Evolutionary conservation across 2,329 filamentous ascomycete species (phyloP).

Genomic region (Fusarium sp.): DNA sequence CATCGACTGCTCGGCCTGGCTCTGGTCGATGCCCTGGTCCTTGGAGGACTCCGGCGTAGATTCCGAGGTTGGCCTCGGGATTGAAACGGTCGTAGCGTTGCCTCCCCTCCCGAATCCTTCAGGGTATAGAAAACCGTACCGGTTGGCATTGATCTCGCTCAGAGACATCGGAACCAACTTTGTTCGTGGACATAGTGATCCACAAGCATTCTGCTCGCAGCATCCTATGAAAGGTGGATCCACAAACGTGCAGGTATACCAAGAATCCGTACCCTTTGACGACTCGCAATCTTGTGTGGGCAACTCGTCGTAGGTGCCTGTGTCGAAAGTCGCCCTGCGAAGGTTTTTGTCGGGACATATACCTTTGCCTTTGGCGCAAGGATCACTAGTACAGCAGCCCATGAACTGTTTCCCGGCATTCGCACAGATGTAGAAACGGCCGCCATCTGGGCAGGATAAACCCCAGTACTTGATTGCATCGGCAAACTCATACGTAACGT

Average conservation of each 20-base stretch:
- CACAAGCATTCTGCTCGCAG: neutral
- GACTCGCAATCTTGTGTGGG: neutral
- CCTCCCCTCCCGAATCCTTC: neutral
- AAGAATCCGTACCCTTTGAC: neutral
- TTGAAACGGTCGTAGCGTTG: neutral
- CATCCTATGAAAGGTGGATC: neutral
- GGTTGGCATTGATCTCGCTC: neutral
- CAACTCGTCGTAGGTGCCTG: neutral
- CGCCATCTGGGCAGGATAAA: neutral
- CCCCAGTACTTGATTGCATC: neutral
- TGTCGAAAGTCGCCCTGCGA: neutral
- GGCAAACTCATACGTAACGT: neutral
- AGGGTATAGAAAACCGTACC: neutral
- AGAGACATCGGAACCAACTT: neutral
- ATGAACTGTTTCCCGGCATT: neutral
- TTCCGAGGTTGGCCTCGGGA: neutral
- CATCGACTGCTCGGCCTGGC: neutral
- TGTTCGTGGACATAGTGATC: neutral
- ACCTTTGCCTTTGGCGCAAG: neutral
- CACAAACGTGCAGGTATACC: fast-evolving
- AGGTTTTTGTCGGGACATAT: neutral
- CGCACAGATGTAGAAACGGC: neutral
- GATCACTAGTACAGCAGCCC: neutral
- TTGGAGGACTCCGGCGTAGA: neutral
- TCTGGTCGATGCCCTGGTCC: neutral